Conservation (phyloP, 441 rosid species). For the Francoa sonchifolia region DNA sequence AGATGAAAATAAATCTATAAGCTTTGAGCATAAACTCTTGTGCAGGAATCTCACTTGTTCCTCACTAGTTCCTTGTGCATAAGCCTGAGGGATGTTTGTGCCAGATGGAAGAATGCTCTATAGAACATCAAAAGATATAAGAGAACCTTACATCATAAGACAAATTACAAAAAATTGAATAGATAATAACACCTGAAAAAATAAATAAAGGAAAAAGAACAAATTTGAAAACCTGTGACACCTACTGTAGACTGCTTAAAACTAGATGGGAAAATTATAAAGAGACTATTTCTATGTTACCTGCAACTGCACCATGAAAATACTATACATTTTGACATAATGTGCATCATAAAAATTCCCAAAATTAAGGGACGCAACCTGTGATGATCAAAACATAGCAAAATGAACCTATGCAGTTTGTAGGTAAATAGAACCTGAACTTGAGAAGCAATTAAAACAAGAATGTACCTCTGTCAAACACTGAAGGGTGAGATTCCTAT, state of each 20-base stretch:
- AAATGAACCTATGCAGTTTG: slow-evolving; percentile 1
- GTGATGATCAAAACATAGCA: slow-evolving; percentile 13
- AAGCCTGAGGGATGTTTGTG: slow-evolving; percentile 91
- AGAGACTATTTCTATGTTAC: slow-evolving; percentile 19
- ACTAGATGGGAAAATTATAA: slow-evolving; percentile 5
- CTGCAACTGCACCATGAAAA: slow-evolving; percentile 81
- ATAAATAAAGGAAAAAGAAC: no score
- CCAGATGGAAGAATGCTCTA: slow-evolving; percentile 71
- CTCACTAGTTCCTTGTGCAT: slow-evolving; percentile 71
- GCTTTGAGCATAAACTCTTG: slow-evolving; percentile 5
- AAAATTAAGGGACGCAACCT: slow-evolving; percentile 90
- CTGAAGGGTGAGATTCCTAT: slow-evolving; percentile 90
- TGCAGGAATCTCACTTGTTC: slow-evolving; percentile 58
- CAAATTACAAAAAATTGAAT: slow-evolving; percentile 2
- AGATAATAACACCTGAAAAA: no score
- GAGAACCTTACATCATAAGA: not conserved
- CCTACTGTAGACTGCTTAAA: not conserved
- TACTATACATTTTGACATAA: slow-evolving; percentile 68
- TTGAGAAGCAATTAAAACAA: not conserved
- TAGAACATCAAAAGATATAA: slow-evolving; percentile 6
- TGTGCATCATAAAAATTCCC: slow-evolving; percentile 85
- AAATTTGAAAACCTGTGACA: not conserved
- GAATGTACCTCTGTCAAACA: slow-evolving; percentile 85
- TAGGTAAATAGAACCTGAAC: not conserved
- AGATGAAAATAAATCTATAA: not conserved